phyloP scores from a whole-genome alignment of 306 rosid genomes.

The Ammopiptanthus mongolicus region DNA sequence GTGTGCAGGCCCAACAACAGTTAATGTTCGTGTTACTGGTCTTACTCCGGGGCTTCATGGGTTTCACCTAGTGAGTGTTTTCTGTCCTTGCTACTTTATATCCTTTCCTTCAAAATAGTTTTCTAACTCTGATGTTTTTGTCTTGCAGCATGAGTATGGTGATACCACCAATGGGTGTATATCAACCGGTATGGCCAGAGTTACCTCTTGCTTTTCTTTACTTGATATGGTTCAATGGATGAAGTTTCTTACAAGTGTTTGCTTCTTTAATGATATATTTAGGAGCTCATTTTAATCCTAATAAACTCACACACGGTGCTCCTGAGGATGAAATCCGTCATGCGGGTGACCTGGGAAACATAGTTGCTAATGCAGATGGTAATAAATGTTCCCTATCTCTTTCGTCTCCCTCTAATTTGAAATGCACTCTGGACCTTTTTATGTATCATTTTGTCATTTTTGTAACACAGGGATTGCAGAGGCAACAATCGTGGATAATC shows the following conservation, averaged over 20 bases:
- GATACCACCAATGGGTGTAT: conserved; percentile 98
- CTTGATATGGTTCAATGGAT: neutral
- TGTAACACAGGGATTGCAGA: conserved; percentile 62
- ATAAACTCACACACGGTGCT: conserved; percentile 72
- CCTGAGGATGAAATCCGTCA: conserved; percentile 88
- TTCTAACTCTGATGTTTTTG: neutral
- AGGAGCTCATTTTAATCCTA: conserved; percentile 95
- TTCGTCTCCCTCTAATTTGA: neutral
- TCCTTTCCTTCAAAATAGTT: neutral
- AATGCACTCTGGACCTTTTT: neutral
- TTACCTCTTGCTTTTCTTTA: neutral
- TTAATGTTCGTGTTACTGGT: conserved; percentile 76
- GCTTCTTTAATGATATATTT: conserved; percentile 12
- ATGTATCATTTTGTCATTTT: neutral
- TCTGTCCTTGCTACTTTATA: neutral
- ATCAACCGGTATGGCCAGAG: conserved; percentile 59
- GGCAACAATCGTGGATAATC: conserved; percentile 65
- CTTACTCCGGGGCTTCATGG: conserved; percentile 88
- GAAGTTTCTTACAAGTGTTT: neutral
- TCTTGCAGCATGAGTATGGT: conserved; percentile 81
- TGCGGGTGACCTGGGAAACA: conserved; percentile 99
- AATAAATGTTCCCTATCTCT: conserved; percentile 10
- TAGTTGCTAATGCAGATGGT: conserved; percentile 75
- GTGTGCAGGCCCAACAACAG: conserved; percentile 75
- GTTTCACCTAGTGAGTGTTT: conserved; percentile 72